phyloP scores from a whole-genome alignment of 2,329 filamentous ascomycete genomes.

The Sclerotiophoma versabilis region DNA sequence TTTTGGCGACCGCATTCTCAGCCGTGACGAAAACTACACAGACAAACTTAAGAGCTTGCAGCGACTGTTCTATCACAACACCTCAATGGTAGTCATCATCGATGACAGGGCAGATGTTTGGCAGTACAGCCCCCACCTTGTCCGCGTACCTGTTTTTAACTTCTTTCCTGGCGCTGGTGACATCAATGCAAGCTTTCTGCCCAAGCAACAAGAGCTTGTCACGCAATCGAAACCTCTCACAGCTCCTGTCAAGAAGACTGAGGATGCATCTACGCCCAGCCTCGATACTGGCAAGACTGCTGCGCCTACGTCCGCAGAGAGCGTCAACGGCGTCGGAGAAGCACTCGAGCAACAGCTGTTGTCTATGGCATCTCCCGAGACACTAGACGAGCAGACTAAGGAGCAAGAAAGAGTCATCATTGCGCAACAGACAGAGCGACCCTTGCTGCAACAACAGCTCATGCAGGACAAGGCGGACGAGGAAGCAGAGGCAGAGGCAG shows the following conservation, averaged over 20 bases:
- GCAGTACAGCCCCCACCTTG: conserved; percentile 90
- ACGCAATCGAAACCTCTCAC: conserved; percentile 33
- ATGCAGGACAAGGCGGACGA: conserved; percentile 86
- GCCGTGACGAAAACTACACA: conserved; percentile 94
- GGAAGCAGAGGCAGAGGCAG: conserved; percentile 55
- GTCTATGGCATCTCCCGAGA: conserved; percentile 75
- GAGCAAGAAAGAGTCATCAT: conserved; percentile 88
- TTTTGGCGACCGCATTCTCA: conserved; percentile 94
- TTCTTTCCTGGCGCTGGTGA: conserved; percentile 98
- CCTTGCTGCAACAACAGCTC: conserved; percentile 90
- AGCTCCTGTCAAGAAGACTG: conserved; percentile 26
- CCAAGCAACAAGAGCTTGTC: conserved; percentile 66
- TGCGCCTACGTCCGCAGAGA: conserved; percentile 23
- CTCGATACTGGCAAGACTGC: conserved; percentile 34
- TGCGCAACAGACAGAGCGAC: conserved; percentile 87
- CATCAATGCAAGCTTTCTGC: conserved; percentile 97
- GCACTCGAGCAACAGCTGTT: conserved; percentile 77
- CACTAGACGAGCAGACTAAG: conserved; percentile 78
- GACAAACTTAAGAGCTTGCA: conserved; percentile 89
- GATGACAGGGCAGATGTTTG: conserved; percentile 97
- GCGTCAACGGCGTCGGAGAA: conserved; percentile 57
- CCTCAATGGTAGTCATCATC: conserved; percentile 99
- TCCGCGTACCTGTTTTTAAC: conserved; percentile 94
- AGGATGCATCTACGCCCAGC: conserved; percentile 23
- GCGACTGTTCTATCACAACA: conserved; percentile 92